These are phyloP conservation scores for Gnomoniopsis sp. DNA, from an alignment of 2,329 filamentous ascomycete species.

Conservation along the genomic window DNA sequence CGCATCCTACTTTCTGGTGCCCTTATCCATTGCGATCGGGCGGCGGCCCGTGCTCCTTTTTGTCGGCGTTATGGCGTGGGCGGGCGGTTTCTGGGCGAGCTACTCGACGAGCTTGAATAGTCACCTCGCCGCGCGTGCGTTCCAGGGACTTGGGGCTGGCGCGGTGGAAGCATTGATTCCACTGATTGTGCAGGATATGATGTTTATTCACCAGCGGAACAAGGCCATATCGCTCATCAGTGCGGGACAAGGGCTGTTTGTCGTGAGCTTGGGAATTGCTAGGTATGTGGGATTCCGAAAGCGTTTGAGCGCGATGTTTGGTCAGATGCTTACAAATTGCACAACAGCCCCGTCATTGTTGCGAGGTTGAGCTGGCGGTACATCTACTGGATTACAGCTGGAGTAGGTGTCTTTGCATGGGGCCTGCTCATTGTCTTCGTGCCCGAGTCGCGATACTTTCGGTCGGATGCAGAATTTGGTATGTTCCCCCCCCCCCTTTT, in stretches of 20 bases:
- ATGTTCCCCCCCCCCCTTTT: neutral
- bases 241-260: slow-evolving; percentile 25
- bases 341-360: slow-evolving; percentile 24
- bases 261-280: slow-evolving; percentile 27
- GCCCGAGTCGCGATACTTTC: slow-evolving; percentile 28
- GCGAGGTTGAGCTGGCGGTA: slow-evolving; percentile 27
- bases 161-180: slow-evolving; percentile 31
- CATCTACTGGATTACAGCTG: slow-evolving; percentile 31
- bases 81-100: slow-evolving; percentile 29
- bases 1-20: slow-evolving; percentile 29
- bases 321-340: neutral
- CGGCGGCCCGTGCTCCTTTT: slow-evolving; percentile 29
- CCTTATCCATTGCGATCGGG: slow-evolving; percentile 29
- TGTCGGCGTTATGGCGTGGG: slow-evolving; percentile 25
- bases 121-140: slow-evolving; percentile 27
- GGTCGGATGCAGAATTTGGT: slow-evolving; percentile 26
- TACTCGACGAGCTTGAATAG: slow-evolving; percentile 23
- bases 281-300: neutral
- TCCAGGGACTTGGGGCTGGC: slow-evolving; percentile 30
- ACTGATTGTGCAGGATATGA: slow-evolving; percentile 31
- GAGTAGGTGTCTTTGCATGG: slow-evolving; percentile 27
- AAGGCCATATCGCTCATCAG: slow-evolving; percentile 20
- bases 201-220: slow-evolving; percentile 32
- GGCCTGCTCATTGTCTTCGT: slow-evolving; percentile 25
- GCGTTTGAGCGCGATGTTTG: neutral